These are phyloP conservation scores for Cladosporium velox DNA, from an alignment of 2,329 filamentous ascomycete species.

Conservation along the genomic window DNA sequence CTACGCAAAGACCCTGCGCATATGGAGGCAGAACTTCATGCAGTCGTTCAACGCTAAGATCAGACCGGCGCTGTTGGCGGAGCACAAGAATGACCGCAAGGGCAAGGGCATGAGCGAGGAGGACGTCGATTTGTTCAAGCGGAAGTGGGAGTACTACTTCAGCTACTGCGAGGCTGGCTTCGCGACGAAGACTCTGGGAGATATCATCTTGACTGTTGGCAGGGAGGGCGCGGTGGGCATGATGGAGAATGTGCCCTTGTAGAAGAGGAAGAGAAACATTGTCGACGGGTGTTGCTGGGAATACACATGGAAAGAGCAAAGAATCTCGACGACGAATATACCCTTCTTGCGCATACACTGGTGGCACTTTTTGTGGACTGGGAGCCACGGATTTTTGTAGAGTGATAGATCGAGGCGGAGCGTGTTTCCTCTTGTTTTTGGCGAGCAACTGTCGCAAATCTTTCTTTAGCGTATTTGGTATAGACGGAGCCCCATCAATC, in stretches of 20 bases:
- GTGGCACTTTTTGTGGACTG: conserved; percentile 1
- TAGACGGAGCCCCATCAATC: not conserved
- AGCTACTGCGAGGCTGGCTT: conserved; percentile 75
- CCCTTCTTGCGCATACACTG: conserved; percentile 13
- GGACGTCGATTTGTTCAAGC: conserved; percentile 66
- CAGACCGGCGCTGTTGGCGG: conserved; percentile 58
- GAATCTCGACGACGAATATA: not conserved
- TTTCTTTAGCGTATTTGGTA: not conserved
- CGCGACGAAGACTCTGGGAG: conserved; percentile 68
- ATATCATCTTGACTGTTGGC: conserved; percentile 71
- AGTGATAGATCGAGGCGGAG: not conserved
- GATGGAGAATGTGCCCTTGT: conserved; percentile 70
- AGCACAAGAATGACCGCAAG: conserved; percentile 47
- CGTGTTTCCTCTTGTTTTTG: not conserved
- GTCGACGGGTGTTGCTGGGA: not conserved
- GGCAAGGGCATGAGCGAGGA: conserved; percentile 56
- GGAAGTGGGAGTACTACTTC: conserved; percentile 80
- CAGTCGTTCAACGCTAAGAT: conserved; percentile 63
- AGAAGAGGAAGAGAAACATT: not conserved
- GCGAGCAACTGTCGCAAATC: not conserved
- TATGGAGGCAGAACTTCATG: conserved; percentile 69
- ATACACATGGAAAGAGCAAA: not conserved
- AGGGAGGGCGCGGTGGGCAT: conserved; percentile 66
- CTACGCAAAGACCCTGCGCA: conserved; percentile 67
- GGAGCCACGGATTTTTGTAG: not conserved